These are phyloP conservation scores for Venturia pyrina DNA, from an alignment of 2,329 filamentous ascomycete genomes.

Conservation along the genomic window DNA sequence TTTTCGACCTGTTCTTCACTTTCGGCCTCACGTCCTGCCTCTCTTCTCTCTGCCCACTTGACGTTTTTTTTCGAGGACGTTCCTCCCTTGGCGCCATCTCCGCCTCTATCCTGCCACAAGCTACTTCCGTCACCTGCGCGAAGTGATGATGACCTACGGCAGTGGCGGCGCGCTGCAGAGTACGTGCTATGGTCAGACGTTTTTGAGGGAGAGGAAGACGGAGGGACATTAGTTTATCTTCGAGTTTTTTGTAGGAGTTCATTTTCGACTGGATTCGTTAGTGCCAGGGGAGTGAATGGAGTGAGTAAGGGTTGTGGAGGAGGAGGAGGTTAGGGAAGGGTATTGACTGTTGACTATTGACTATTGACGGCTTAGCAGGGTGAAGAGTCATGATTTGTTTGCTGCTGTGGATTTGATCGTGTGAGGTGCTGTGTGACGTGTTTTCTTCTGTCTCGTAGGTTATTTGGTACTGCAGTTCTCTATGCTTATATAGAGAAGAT, in stretches of 20 bases:
- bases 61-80: neutral
- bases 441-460: neutral
- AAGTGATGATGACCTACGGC: neutral
- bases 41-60: neutral
- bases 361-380: too few relatives aligned
- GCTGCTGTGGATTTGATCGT: neutral
- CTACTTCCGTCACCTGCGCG: neutral
- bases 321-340: neutral
- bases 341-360: neutral
- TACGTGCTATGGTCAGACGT: neutral
- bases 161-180: neutral
- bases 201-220: neutral
- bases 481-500: too few relatives aligned
- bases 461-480: neutral
- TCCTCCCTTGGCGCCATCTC: neutral
- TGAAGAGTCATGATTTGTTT: slow-evolving; percentile 1
- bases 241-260: neutral
- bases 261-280: neutral
- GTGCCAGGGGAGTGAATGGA: neutral
- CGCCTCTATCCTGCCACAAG: neutral
- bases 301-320: neutral
- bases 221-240: neutral
- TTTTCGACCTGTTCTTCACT: neutral
- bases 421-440: neutral
- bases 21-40: neutral